Conservation (phyloP, 2,329 filamentous ascomycete species). For the Rhinocladiella mackenziei region DNA sequence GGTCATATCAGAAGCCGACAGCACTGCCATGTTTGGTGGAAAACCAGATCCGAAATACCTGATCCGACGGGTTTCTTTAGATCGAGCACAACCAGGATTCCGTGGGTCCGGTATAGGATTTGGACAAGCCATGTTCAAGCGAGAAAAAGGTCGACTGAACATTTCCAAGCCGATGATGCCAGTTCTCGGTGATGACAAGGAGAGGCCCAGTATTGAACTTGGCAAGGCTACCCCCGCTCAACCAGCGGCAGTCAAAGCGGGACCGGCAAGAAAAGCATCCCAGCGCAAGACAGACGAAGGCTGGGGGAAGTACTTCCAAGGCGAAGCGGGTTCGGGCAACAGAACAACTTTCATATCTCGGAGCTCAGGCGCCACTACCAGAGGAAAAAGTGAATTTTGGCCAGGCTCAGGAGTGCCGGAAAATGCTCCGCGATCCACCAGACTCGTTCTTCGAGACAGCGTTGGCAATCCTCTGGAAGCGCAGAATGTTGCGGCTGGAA, state of each 20-base stretch:
- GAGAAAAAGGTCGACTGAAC: slow-evolving; percentile 22
- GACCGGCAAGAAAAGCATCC: slow-evolving; percentile 20
- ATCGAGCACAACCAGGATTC: slow-evolving; percentile 12
- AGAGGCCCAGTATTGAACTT: slow-evolving; percentile 26
- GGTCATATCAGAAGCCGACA: slow-evolving; percentile 27
- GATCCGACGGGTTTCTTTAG: slow-evolving; percentile 28
- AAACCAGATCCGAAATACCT: slow-evolving; percentile 35
- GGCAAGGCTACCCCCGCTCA: slow-evolving; percentile 25
- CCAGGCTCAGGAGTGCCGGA: slow-evolving; percentile 35
- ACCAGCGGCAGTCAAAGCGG: slow-evolving; percentile 9
- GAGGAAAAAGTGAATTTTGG: slow-evolving; percentile 38
- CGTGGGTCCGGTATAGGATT: slow-evolving; percentile 22
- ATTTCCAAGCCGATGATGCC: slow-evolving; percentile 31
- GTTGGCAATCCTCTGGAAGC: slow-evolving; percentile 36
- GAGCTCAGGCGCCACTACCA: slow-evolving; percentile 14
- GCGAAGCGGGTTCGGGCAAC: slow-evolving; percentile 30
- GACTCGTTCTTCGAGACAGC: slow-evolving; percentile 32
- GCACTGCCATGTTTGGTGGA: slow-evolving; percentile 39
- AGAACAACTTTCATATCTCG: slow-evolving; percentile 16
- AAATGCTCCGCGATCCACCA: slow-evolving; percentile 36
- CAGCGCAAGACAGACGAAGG: slow-evolving; percentile 46
- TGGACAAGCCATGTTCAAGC: slow-evolving; percentile 26
- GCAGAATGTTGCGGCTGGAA: slow-evolving; percentile 41
- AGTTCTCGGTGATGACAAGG: slow-evolving; percentile 25
- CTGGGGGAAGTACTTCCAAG: slow-evolving; percentile 48